These are phyloP conservation scores for Neocucurbitaria cava DNA, from an alignment of 2,329 filamentous ascomycete genomes.

Conservation along the genomic window DNA sequence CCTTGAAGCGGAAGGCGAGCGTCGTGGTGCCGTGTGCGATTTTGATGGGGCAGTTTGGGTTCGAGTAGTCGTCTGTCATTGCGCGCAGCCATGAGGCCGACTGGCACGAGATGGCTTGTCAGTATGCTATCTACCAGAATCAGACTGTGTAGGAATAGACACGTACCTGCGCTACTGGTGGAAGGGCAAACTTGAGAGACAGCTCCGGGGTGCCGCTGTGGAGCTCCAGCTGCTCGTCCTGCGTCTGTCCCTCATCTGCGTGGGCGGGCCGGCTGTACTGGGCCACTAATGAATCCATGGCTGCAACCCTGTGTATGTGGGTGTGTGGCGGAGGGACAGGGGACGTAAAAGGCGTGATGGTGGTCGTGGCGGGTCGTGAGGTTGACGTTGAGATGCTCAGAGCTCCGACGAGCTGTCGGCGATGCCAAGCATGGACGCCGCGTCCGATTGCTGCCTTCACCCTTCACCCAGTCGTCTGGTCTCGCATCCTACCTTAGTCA, in stretches of 20 bases:
- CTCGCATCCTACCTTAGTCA: neutral
- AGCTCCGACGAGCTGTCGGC: constrained; percentile 32
- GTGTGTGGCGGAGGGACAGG: constrained; percentile 4
- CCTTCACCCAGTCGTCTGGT: neutral
- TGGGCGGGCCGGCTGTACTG: constrained; percentile 84
- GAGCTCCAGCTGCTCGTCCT: constrained; percentile 77
- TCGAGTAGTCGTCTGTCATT: constrained; percentile 95
- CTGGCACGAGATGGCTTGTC: constrained; percentile 56
- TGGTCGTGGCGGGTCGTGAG: constrained; percentile 14
- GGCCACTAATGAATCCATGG: constrained; percentile 91
- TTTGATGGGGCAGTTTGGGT: constrained; percentile 98
- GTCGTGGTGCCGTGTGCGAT: constrained; percentile 99
- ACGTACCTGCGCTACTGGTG: constrained; percentile 83
- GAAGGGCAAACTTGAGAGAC: constrained; percentile 93
- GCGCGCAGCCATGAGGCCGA: constrained; percentile 94
- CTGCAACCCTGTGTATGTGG: constrained; percentile 14
- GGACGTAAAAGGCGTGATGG: constrained; percentile 17
- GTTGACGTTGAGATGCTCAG: constrained; percentile 25
- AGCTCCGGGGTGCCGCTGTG: constrained; percentile 73
- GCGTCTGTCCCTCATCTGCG: constrained; percentile 73
- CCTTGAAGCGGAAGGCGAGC: constrained; percentile 96
- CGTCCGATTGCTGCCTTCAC: constrained; percentile 32
- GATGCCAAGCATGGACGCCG: constrained; percentile 21
- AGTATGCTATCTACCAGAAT: neutral
- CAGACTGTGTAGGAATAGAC: neutral